Percentiles rank a stretch among this genome's conserved stretches.
These are phyloP conservation scores for Mytilinidion resinicola DNA, from an alignment of 495 filamentous ascomycete species.

Conservation along the genomic window DNA sequence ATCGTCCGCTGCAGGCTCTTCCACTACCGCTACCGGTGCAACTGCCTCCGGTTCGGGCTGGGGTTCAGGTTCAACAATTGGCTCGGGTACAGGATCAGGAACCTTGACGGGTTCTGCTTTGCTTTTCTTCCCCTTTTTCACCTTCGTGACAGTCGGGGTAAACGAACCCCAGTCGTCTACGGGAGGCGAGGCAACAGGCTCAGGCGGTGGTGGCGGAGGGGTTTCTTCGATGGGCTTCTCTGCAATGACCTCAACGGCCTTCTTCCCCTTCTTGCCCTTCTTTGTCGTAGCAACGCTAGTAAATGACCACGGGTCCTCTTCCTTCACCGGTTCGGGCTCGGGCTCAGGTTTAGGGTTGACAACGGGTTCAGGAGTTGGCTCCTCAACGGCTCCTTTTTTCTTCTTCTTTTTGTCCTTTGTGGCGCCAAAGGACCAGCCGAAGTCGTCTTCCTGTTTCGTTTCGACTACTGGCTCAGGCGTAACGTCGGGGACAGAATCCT, in stretches of 20 bases:
- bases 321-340: neutral
- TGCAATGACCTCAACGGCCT: neutral
- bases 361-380: neutral
- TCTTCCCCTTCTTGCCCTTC: slow-evolving; percentile 4
- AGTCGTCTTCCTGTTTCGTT: slow-evolving; percentile 20
- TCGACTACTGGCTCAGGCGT: slow-evolving; percentile 29
- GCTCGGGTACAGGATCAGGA: neutral
- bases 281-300: neutral
- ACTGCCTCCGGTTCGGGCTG: neutral
- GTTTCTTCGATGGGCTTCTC: neutral
- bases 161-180: slow-evolving; percentile 12
- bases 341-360: neutral
- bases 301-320: neutral
- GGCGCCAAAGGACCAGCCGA: slow-evolving; percentile 10
- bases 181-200: neutral
- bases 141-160: slow-evolving; percentile 35
- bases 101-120: slow-evolving; percentile 19
- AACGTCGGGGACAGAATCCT: slow-evolving; percentile 31
- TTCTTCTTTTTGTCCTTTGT: slow-evolving; percentile 22
- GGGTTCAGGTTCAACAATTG: neutral
- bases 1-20: neutral
- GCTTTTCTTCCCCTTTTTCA: slow-evolving; percentile 40
- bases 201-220: neutral
- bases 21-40: neutral
- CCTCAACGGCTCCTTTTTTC: neutral